Conservation (phyloP, 2,329 filamentous ascomycete genomes). For the Elsinoe ampelina region DNA sequence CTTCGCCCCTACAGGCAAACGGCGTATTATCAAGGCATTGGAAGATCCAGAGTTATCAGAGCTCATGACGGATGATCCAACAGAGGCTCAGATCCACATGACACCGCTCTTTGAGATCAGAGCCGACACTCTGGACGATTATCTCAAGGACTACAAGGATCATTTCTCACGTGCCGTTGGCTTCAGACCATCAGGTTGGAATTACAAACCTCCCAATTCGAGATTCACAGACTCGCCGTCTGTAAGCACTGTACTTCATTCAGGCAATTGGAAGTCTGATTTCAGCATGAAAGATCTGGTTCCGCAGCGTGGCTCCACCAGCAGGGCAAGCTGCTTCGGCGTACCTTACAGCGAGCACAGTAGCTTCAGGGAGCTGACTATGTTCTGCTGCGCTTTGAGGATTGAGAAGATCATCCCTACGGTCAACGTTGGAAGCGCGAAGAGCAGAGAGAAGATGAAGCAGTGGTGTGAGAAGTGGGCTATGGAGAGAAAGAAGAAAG, state of each 20-base stretch:
- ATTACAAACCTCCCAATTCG: constrained; percentile 64
- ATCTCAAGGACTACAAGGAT: constrained; percentile 68
- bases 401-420: constrained; percentile 90
- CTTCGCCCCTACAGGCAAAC: constrained; percentile 74
- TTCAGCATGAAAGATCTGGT: constrained; percentile 65
- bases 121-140: constrained; percentile 82
- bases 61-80: constrained; percentile 69
- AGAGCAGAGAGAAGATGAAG: constrained; percentile 57
- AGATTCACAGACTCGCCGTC: constrained; percentile 54
- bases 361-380: constrained; percentile 84
- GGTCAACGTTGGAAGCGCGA: constrained; percentile 68
- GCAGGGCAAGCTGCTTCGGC: constrained; percentile 76
- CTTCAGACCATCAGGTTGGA: constrained; percentile 91
- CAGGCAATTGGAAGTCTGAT: constrained; percentile 62
- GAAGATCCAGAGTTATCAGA: constrained; percentile 73
- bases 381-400: constrained; percentile 80
- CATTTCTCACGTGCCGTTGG: constrained; percentile 82
- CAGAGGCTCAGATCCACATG: constrained; percentile 93
- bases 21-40: constrained; percentile 72
- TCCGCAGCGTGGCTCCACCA: constrained; percentile 74
- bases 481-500: constrained; percentile 52
- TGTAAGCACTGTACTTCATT: constrained; percentile 56
- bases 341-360: constrained; percentile 96
- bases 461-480: constrained; percentile 57
- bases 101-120: constrained; percentile 91